Base-by-base conservation (phyloP, 2,329 filamentous ascomycete species). In the Capronia coronata region DNA sequence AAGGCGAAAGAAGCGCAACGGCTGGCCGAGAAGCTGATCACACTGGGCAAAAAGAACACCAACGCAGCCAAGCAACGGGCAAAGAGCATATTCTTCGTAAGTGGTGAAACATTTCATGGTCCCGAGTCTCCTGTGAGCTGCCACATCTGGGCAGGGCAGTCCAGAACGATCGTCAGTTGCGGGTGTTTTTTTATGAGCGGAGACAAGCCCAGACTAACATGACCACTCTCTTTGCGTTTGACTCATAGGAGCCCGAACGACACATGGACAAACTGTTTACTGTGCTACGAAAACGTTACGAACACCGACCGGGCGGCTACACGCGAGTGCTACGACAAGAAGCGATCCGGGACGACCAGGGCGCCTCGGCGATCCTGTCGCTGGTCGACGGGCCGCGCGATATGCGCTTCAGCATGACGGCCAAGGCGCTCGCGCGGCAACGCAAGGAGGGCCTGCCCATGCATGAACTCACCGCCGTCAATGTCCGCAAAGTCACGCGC, bases 1-100 rank as follows among this genome's bases (percentile, higher is more conserved):
- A 97, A 97, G 73, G 93, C 93, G 41, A 98, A 97, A 72, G 93
- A 98, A 74, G 87, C 93, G 16, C 93, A 98, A 72, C 79, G 87
- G 37, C 69, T 97, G 61, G 93, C 90, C 6, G 93, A 98, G 67
- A 94, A 94, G 75, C 75, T 97, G 59, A 90, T 98, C 63, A 96
- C 90, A 3, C 69, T 95, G 61, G 91, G 87, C 16, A 98, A 97
- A 78, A 86, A 83, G 72, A 88, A 96, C 68, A 94, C 91, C 34
- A 84, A 89, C 63, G 86, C 87, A 16, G 84, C 84, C 53, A 78
- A 80, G 67, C 77, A 82, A 65, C 80, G 79, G 59, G 91, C 89
- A n/a, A 73, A 84, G 62, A 80, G 79, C 32, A 89, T 90, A 62
- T 84, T 98, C 67, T 97, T 82, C 67, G 93, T 96, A 80, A 49